phyloP scores from a whole-genome alignment of 78 protist species.

The Goniomonas avonlea region DNA sequence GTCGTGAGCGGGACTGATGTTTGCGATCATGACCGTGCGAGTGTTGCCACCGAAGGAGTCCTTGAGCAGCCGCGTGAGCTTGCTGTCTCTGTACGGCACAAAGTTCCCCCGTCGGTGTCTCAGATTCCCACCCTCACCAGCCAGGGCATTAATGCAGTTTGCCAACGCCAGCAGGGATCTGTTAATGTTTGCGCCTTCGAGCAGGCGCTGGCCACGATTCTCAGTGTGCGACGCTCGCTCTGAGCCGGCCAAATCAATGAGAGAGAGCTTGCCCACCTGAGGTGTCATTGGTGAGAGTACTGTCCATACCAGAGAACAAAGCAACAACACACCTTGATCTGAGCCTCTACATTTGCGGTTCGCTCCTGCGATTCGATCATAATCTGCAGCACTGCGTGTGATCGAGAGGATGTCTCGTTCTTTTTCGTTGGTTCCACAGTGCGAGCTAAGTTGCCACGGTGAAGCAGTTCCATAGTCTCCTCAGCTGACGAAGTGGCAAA shows the following conservation, averaged over 20 bases:
- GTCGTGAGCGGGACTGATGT: conserved; percentile 46
- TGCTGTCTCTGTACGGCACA: conserved; percentile 79
- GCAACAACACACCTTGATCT: too few species aligned
- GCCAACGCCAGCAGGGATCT: conserved; percentile 50
- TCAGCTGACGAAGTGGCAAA: conserved; percentile 7
- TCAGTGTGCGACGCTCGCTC: conserved; percentile 23
- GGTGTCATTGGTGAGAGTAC: too few species aligned
- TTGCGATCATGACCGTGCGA: conserved; percentile 72
- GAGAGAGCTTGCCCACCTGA: not conserved
- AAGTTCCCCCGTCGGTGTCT: not conserved
- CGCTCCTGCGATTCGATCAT: not conserved
- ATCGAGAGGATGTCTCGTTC: conserved; percentile 16
- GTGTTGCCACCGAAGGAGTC: conserved; percentile 76
- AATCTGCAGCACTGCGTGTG: conserved; percentile 24
- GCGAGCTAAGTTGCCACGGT: conserved; percentile 32
- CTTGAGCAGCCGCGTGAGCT: conserved; percentile 92
- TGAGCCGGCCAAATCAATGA: conserved; percentile 17
- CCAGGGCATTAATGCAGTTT: conserved; percentile 52
- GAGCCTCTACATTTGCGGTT: not conserved
- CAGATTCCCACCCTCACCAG: not conserved
- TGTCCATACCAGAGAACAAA: too few species aligned
- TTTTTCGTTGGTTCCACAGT: conserved; percentile 25
- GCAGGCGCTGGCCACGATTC: conserved; percentile 25
- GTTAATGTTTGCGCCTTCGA: conserved; percentile 24
- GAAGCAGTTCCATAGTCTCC: conserved; percentile 28